These are phyloP conservation scores for Solanum gracilifrons DNA, from an alignment of 257 asterid genomes.

Conservation along the genomic window DNA sequence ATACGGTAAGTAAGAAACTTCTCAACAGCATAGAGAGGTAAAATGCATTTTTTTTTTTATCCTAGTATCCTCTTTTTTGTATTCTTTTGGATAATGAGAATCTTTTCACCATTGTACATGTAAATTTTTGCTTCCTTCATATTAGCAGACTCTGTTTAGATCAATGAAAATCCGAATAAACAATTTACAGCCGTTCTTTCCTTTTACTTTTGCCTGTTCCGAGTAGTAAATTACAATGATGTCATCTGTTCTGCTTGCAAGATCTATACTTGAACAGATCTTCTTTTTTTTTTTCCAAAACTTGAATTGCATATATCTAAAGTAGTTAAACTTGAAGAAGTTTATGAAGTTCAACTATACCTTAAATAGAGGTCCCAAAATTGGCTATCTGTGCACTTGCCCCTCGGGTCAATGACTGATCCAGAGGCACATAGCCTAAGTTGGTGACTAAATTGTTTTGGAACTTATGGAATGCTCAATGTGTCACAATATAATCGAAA, in stretches of 20 bases:
- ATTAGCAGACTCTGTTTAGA: not conserved
- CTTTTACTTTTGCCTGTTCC: not conserved
- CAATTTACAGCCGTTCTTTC: not conserved
- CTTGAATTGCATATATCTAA: not conserved
- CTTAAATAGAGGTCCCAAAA: not conserved
- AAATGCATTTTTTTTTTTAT: not conserved
- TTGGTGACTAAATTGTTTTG: not conserved
- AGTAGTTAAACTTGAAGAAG: not conserved
- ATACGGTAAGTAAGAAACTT: not conserved
- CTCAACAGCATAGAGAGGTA: slow-evolving; percentile 2
- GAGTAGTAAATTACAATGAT: not conserved
- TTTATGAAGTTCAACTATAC: not conserved
- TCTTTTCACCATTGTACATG: slow-evolving; percentile 5
- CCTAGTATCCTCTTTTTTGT: not conserved
- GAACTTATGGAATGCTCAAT: not conserved
- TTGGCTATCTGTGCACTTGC: not conserved
- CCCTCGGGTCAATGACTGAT: not conserved
- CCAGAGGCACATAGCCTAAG: not conserved
- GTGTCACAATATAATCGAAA: too few species aligned
- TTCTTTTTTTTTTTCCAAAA: not conserved
- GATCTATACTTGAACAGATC: not conserved
- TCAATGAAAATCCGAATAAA: not conserved
- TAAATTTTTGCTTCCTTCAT: not conserved
- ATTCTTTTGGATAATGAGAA: slow-evolving; percentile 6
- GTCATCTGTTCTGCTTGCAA: not conserved